phyloP scores from a whole-genome alignment of 176 grass and related monocot species.

The Tillandsia leiboldiana region DNA sequence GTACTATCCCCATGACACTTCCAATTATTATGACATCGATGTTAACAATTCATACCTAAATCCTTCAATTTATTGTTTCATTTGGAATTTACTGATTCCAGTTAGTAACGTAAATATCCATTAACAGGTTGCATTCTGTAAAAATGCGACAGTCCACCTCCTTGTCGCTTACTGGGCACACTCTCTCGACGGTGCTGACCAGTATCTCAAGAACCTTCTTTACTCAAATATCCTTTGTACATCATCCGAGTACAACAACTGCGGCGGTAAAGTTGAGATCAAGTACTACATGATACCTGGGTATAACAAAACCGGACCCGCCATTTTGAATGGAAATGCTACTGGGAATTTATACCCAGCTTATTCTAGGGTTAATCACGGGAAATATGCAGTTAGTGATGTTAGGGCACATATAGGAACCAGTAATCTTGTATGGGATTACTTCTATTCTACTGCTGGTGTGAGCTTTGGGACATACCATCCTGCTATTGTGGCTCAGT shows the following conservation, averaged over 20 bases:
- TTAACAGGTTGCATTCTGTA: constrained; percentile 60
- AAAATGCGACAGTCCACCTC: constrained; percentile 64
- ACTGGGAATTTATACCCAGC: constrained; percentile 52
- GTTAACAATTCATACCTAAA: too few species aligned
- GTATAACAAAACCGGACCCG: constrained; percentile 54
- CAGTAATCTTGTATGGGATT: constrained; percentile 89
- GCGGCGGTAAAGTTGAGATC: constrained; percentile 58
- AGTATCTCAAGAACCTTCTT: constrained; percentile 67
- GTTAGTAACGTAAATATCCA: background rate
- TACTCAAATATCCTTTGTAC: constrained; percentile 65
- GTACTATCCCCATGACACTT: too few species aligned
- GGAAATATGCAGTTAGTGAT: constrained; percentile 74
- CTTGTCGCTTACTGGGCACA: constrained; percentile 76
- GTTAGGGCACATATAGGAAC: constrained; percentile 62
- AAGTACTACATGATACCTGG: constrained; percentile 65
- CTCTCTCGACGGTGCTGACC: constrained; percentile 52
- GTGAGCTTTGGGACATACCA: constrained; percentile 80
- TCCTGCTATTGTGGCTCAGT: constrained; percentile 47
- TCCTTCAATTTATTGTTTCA: background rate
- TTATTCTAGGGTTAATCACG: constrained; percentile 73
- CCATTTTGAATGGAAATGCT: constrained; percentile 5
- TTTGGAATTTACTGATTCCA: background rate
- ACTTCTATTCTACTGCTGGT: constrained; percentile 80
- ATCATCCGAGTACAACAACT: constrained; percentile 54
- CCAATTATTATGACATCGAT: too few species aligned